phyloP scores from a whole-genome alignment of 305 asterid species.

The Solanum hybrid region DNA sequence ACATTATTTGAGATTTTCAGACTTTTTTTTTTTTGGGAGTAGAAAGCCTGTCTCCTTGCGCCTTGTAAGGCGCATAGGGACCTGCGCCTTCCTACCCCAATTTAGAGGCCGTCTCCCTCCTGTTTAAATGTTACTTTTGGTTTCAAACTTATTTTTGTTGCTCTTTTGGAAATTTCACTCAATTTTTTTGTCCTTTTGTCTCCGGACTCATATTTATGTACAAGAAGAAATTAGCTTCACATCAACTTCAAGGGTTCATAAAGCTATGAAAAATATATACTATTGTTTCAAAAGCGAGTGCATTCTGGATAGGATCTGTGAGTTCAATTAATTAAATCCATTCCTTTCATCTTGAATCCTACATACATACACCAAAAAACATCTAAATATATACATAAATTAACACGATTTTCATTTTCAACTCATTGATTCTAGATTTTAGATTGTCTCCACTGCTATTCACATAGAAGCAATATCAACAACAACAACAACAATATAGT shows the following conservation, averaged over 20 bases:
- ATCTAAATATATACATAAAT: background rate
- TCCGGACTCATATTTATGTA: background rate
- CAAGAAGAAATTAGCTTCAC: background rate
- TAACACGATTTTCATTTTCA: background rate
- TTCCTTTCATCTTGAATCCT: background rate
- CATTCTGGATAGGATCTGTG: rapidly evolving
- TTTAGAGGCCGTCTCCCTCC: no score
- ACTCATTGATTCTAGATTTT: background rate
- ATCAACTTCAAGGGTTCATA: background rate
- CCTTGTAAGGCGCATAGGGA: no score
- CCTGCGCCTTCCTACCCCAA: no score
- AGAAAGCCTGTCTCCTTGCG: no score
- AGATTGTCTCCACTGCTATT: background rate
- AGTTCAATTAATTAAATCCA: background rate
- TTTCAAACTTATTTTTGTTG: background rate
- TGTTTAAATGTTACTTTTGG: no score
- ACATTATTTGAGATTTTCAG: background rate
- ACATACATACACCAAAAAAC: background rate
- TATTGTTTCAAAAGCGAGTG: background rate
- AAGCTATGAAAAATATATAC: background rate
- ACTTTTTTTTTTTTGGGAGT: background rate
- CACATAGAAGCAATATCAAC: background rate
- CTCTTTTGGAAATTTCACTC: background rate
- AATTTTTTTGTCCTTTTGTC: background rate
- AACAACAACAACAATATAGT: background rate